Percentiles rank a stretch among this genome's conserved stretches.
Evolutionary conservation across 768 basidiomycete species (phyloP).

Genomic region (Boletus patriciae): DNA sequence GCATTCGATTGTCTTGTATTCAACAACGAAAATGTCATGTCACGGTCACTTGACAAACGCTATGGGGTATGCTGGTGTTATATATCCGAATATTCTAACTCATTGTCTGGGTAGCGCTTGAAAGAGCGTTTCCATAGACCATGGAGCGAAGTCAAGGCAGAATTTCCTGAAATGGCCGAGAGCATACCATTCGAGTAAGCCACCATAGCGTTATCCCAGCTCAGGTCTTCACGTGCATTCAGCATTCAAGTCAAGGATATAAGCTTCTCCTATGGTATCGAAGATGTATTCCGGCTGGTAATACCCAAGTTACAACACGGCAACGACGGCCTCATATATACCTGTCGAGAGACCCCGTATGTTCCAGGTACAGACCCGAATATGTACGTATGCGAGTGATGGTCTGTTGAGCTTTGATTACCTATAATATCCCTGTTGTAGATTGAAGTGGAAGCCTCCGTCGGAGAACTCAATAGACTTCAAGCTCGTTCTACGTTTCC

Average conservation of each 20-base stretch:
- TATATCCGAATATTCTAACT: slow-evolving; percentile 1
- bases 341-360: slow-evolving; percentile 83
- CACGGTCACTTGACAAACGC: slow-evolving; percentile 75
- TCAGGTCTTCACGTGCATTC: slow-evolving; percentile 8
- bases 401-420: neutral
- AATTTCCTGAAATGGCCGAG: slow-evolving; percentile 65
- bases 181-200: slow-evolving; percentile 82
- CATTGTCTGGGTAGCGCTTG: slow-evolving; percentile 43
- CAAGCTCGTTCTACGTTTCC: slow-evolving; percentile 93
- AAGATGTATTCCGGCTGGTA: slow-evolving; percentile 80
- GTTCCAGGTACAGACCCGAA: slow-evolving; percentile 79
- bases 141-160: slow-evolving; percentile 64
- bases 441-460: slow-evolving; percentile 98
- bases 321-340: slow-evolving; percentile 96
- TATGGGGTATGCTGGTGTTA: slow-evolving; percentile 68
- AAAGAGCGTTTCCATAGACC: slow-evolving; percentile 82
- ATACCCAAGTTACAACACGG: slow-evolving; percentile 87
- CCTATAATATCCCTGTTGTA: slow-evolving; percentile 32
- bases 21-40: slow-evolving; percentile 85
- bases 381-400: slow-evolving; percentile 82
- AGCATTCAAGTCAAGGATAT: slow-evolving; percentile 90
- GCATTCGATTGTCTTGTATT: slow-evolving; percentile 93
- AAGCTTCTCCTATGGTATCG: slow-evolving; percentile 81
- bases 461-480: slow-evolving; percentile 98
- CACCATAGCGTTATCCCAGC: neutral